Percentiles rank a stretch among this genome's conserved stretches.
Evolutionary conservation across 192 early-diverging fungal species (phyloP).

Genomic region (Gonapodya sp.): DNA sequence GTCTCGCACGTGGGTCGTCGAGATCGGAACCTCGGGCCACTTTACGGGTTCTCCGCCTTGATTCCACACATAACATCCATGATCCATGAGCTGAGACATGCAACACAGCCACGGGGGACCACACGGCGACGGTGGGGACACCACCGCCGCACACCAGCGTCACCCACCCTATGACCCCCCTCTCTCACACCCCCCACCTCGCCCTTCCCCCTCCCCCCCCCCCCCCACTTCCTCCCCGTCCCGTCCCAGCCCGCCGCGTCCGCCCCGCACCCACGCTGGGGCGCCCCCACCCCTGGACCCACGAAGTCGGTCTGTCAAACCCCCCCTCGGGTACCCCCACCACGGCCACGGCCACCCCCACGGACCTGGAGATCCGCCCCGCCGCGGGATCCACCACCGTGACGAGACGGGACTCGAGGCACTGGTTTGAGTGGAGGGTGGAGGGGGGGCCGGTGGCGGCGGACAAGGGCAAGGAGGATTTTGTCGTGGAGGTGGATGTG

Average conservation of each 20-base stretch:
- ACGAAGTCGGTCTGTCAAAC: background rate
- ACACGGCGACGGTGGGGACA: too few species aligned
- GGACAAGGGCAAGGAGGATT: background rate
- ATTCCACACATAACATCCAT: too few species aligned
- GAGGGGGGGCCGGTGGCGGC: background rate
- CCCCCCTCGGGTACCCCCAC: too few species aligned
- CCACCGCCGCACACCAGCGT: too few species aligned
- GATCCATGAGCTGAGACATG: background rate
- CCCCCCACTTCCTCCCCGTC: background rate
- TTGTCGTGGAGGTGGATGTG: background rate
- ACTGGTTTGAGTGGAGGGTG: background rate
- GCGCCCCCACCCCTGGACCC: background rate
- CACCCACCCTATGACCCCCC: too few species aligned
- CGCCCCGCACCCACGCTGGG: background rate
- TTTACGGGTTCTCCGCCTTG: too few species aligned
- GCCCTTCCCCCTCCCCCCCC: background rate
- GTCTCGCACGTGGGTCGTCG: too few species aligned
- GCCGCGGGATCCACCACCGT: background rate
- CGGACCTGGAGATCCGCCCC: background rate
- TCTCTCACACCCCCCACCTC: background rate
- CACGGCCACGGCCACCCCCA: background rate
- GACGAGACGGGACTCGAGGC: background rate
- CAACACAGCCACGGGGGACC: too few species aligned
- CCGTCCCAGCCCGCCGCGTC: background rate
- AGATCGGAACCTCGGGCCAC: too few species aligned